Evolutionary conservation across 169 alveolate genomes (phyloP).

Genomic region (Plasmodium ovale): DNA sequence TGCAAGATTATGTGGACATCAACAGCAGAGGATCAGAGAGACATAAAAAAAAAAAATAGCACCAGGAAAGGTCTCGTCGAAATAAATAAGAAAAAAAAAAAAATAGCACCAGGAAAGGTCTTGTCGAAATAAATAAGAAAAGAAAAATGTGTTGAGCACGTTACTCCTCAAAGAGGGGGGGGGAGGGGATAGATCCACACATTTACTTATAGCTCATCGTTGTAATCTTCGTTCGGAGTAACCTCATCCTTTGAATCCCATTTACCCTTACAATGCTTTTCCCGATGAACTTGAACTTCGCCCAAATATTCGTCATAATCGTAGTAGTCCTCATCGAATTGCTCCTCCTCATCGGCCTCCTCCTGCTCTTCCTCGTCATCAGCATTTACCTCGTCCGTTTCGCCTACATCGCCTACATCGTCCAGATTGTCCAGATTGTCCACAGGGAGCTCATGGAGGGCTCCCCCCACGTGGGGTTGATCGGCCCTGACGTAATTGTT

Average conservation of each 20-base stretch:
- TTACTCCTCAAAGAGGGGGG: too few species aligned
- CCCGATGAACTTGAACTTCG: background rate
- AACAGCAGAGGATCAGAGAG: too few species aligned
- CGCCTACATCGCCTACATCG: background rate
- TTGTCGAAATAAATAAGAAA: too few species aligned
- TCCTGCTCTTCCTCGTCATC: background rate
- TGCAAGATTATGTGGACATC: too few species aligned
- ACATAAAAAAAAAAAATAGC: too few species aligned
- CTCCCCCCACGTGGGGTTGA: background rate
- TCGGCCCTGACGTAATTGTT: slow-evolving; percentile 16
- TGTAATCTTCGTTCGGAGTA: background rate
- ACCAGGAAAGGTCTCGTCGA: too few species aligned
- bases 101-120: too few species aligned
- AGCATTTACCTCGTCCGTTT: background rate
- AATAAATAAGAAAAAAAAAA: too few species aligned
- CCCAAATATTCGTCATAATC: slow-evolving; percentile 42
- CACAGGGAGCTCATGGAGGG: background rate
- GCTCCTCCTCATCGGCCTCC: slow-evolving; percentile 3
- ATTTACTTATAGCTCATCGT: slow-evolving; percentile 1
- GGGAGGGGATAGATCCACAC: too few species aligned
- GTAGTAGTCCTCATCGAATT: slow-evolving; percentile 25
- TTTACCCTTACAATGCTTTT: background rate
- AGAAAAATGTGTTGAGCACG: too few species aligned
- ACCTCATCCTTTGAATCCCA: background rate
- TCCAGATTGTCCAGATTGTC: background rate